A percentile compares a stretch with the other conserved stretches of the same genome.
These are phyloP conservation scores for Thermothielavioides terrestris DNA, from an alignment of 495 filamentous ascomycete species.

Conservation along the genomic window DNA sequence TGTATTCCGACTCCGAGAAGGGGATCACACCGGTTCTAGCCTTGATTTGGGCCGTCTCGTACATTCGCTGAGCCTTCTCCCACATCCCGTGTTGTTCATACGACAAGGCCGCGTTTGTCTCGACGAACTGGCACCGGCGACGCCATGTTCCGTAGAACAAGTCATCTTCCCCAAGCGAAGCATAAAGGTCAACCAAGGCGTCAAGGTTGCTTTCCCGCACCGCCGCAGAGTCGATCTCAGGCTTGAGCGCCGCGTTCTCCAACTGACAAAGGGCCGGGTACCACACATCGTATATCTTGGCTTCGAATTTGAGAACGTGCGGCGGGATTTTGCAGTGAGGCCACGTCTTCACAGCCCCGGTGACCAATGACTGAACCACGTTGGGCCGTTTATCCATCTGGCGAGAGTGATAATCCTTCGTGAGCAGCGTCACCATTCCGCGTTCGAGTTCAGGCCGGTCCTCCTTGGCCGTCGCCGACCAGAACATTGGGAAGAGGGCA, in stretches of 20 bases:
- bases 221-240: slow-evolving; percentile 69
- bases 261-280: slow-evolving; percentile 79
- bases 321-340: slow-evolving; percentile 88
- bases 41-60: slow-evolving; percentile 94
- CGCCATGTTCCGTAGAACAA: slow-evolving; percentile 98
- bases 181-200: slow-evolving; percentile 84
- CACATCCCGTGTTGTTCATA: slow-evolving; percentile 99
- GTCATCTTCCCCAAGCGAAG: slow-evolving; percentile 84
- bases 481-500: slow-evolving; percentile 80
- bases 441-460: slow-evolving; percentile 87
- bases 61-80: slow-evolving; percentile 94
- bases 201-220: slow-evolving; percentile 92
- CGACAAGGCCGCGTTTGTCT: slow-evolving; percentile 91
- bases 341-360: slow-evolving; percentile 69
- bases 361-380: slow-evolving; percentile 81
- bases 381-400: slow-evolving; percentile 93
- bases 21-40: slow-evolving; percentile 86
- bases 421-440: slow-evolving; percentile 74
- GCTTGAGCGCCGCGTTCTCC: slow-evolving; percentile 74
- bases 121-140: slow-evolving; percentile 85
- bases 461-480: slow-evolving; percentile 78
- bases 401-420: slow-evolving; percentile 88
- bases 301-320: slow-evolving; percentile 89
- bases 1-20: slow-evolving; percentile 94
- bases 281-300: slow-evolving; percentile 89